A percentile compares a stretch with the other conserved stretches of the same genome.
Conservation (phyloP, 352 stramenopile species). For the Phytophthora pini region DNA sequence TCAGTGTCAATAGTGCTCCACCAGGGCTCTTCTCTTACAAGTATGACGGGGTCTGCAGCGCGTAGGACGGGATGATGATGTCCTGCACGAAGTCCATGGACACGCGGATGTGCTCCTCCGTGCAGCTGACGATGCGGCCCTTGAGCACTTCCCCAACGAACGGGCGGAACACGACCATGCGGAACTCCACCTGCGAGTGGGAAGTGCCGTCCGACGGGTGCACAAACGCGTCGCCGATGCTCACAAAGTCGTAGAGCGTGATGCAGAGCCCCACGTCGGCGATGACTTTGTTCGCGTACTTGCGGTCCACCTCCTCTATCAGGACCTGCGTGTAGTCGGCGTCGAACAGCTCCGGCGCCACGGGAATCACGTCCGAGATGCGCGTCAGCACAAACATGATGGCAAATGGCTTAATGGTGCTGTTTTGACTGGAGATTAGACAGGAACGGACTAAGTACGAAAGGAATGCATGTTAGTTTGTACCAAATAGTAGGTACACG, state of each 20-base stretch:
- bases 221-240: constrained; percentile 86
- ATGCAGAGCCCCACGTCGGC: constrained; percentile 89
- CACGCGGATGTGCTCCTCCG: constrained; percentile 90
- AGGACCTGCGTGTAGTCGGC: constrained; percentile 87
- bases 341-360: constrained; percentile 82
- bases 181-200: constrained; percentile 91
- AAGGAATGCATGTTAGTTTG: no score
- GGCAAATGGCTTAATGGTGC: not conserved
- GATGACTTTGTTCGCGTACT: constrained; percentile 92
- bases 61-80: constrained; percentile 90
- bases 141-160: constrained; percentile 91
- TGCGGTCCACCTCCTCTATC: constrained; percentile 90
- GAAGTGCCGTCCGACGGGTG: constrained; percentile 87
- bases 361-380: constrained; percentile 87
- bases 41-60: constrained; percentile 88
- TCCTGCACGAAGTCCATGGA: constrained; percentile 92
- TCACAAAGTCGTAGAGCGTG: constrained; percentile 91
- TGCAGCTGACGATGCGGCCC: constrained; percentile 89
- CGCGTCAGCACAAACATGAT: constrained; percentile 88
- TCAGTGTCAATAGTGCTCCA: not conserved
- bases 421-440: constrained; percentile 14
- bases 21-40: constrained; percentile 41
- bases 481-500: constrained; percentile 15
- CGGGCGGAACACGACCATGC: constrained; percentile 89
- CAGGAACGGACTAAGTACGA: no score